Conservation (phyloP, 495 filamentous ascomycete species). For the Annulohypoxylon nitens region DNA sequence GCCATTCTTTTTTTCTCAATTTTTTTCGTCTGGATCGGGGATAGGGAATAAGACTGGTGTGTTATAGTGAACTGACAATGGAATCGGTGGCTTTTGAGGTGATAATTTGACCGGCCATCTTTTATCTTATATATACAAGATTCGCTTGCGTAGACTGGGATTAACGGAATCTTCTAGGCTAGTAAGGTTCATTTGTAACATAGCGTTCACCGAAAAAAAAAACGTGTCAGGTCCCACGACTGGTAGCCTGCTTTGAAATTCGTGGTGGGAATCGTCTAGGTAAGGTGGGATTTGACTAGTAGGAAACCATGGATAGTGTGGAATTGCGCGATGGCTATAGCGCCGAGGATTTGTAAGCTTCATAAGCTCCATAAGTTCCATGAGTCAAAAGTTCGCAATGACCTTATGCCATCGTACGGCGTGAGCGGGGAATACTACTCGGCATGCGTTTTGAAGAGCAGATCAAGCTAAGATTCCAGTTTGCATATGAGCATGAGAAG, state of each 20-base stretch:
- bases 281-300: not conserved
- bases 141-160: conserved; percentile 63
- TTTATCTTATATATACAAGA: conserved; percentile 46
- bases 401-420: not conserved
- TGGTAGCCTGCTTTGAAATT: not conserved
- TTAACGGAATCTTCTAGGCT: conserved; percentile 1
- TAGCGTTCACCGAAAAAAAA: not conserved
- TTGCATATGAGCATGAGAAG: not conserved
- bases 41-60: not conserved
- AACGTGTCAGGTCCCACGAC: not conserved
- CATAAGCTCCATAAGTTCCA: not conserved
- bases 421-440: not conserved
- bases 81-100: not conserved
- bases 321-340: not conserved
- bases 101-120: conserved; percentile 1
- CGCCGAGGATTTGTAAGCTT: conserved; percentile 6
- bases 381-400: not conserved
- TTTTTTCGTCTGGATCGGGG: not conserved
- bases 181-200: not conserved
- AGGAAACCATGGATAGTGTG: not conserved
- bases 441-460: not conserved
- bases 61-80: not conserved
- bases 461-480: not conserved
- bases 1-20: conserved; percentile 23
- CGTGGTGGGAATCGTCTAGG: not conserved